phyloP scores from a whole-genome alignment of 2,329 filamentous ascomycete genomes.

The Penicillium glabrum region DNA sequence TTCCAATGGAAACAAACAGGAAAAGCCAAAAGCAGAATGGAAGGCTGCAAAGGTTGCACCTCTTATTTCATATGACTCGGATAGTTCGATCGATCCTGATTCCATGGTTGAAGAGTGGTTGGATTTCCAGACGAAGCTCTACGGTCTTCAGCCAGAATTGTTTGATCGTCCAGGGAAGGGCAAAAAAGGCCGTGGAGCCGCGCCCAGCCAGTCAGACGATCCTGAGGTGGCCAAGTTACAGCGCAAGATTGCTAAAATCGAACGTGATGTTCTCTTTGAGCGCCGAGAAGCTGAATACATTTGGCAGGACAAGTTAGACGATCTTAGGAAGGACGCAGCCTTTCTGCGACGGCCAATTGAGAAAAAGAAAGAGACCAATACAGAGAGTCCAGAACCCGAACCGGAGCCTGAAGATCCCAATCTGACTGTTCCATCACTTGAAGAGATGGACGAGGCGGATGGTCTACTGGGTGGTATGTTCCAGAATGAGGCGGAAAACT shows the following conservation, averaged over 20 bases:
- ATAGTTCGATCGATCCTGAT: constrained; percentile 73
- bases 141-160: constrained; percentile 58
- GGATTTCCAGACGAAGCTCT: constrained; percentile 68
- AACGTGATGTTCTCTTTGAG: constrained; percentile 76
- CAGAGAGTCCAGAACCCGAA: constrained; percentile 54
- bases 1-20: constrained; percentile 24
- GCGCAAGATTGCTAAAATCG: constrained; percentile 73
- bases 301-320: constrained; percentile 62
- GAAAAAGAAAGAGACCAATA: constrained; percentile 22
- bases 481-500: constrained; percentile 42
- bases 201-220: constrained; percentile 19
- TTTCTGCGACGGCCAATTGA: constrained; percentile 29
- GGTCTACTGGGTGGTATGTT: constrained; percentile 61
- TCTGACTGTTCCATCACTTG: constrained; percentile 15
- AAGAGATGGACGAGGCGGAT: constrained; percentile 39
- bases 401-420: constrained; percentile 21
- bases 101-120: constrained; percentile 75
- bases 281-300: constrained; percentile 61
- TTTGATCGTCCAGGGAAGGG: constrained; percentile 45
- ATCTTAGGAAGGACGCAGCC: constrained; percentile 61
- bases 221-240: constrained; percentile 64
- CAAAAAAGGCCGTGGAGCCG: constrained; percentile 38
- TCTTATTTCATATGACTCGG: constrained; percentile 41
- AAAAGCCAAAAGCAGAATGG: constrained; percentile 27
- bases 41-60: constrained; percentile 23